Conservation (phyloP, 73 alveolate species). For the Paramecium primaurelia region DNA sequence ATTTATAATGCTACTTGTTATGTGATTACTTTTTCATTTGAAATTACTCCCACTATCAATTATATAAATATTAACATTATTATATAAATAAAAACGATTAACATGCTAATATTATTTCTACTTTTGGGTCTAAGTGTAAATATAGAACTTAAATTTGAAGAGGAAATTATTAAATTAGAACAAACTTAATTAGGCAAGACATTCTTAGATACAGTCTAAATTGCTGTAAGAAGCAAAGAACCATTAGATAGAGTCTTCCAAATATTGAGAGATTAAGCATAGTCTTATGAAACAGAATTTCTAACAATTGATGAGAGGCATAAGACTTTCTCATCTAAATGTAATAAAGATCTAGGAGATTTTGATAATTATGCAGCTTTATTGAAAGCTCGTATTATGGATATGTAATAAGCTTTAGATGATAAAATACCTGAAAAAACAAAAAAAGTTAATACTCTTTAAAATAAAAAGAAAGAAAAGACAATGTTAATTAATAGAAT, state of each 20-base stretch:
- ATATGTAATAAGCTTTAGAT: not conserved
- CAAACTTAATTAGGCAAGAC: constrained; percentile 39
- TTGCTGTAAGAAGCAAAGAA: constrained; percentile 35
- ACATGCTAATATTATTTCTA: not conserved
- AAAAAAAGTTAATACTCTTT: not conserved
- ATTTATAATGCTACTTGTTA: constrained; percentile 28
- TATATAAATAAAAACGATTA: constrained; percentile 38
- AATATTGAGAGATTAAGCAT: constrained; percentile 22
- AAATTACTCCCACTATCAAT: not conserved
- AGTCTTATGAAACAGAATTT: constrained; percentile 1
- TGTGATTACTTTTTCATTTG: not conserved
- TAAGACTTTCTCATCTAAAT: not conserved
- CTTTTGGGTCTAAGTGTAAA: not conserved
- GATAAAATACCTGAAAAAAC: constrained; percentile 36
- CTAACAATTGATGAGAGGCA: constrained; percentile 6
- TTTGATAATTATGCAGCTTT: constrained; percentile 12
- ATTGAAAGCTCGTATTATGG: not conserved
- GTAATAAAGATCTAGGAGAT: not conserved
- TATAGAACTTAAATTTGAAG: not conserved
- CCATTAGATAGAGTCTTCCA: constrained; percentile 44
- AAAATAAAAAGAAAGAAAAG: constrained; percentile 27
- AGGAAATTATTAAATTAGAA: constrained; percentile 17
- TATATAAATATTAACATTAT: not conserved
- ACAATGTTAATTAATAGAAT: not conserved
- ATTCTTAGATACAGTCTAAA: constrained; percentile 34